Conservation (phyloP, 2,329 filamentous ascomycete species). For the Aureobasidium sp. region DNA sequence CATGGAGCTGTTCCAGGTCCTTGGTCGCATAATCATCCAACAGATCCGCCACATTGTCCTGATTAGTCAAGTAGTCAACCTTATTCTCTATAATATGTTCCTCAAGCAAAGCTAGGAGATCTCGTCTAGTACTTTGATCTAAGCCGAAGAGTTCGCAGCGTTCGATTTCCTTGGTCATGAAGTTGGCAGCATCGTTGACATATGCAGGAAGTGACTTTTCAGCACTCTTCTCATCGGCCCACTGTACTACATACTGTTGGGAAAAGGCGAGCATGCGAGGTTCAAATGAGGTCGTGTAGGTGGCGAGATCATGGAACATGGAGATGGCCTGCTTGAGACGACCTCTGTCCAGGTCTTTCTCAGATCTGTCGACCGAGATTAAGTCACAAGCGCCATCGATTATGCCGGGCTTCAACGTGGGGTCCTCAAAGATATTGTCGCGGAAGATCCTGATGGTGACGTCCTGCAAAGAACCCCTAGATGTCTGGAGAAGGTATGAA, state of each 20-base stretch:
- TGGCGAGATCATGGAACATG: constrained; percentile 11
- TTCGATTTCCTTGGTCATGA: constrained; percentile 64
- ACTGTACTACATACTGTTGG: constrained; percentile 57
- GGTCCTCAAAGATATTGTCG: constrained; percentile 47
- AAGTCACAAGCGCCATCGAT: constrained; percentile 69
- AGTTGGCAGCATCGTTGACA: constrained; percentile 57
- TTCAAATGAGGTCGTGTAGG: constrained; percentile 62
- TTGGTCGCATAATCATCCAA: constrained; percentile 61
- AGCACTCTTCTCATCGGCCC: constrained; percentile 58
- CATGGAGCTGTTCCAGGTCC: constrained; percentile 69
- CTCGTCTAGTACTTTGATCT: constrained; percentile 72
- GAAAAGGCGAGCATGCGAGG: constrained; percentile 62
- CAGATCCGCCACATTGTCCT: constrained; percentile 59
- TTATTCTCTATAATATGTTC: constrained; percentile 61
- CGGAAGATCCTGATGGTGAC: constrained; percentile 72
- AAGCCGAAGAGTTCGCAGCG: constrained; percentile 76
- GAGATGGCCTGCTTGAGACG: constrained; percentile 61
- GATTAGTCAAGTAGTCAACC: constrained; percentile 37
- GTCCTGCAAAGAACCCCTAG: constrained; percentile 68
- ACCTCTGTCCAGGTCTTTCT: constrained; percentile 49
- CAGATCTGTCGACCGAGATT: constrained; percentile 61
- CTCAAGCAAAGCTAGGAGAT: constrained; percentile 66
- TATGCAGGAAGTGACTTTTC: constrained; percentile 63
- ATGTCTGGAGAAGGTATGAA: constrained; percentile 71
- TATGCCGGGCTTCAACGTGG: constrained; percentile 43